Conservation (phyloP, 1,139 yeast genomes). For the Lipomyces yarrowii region DNA sequence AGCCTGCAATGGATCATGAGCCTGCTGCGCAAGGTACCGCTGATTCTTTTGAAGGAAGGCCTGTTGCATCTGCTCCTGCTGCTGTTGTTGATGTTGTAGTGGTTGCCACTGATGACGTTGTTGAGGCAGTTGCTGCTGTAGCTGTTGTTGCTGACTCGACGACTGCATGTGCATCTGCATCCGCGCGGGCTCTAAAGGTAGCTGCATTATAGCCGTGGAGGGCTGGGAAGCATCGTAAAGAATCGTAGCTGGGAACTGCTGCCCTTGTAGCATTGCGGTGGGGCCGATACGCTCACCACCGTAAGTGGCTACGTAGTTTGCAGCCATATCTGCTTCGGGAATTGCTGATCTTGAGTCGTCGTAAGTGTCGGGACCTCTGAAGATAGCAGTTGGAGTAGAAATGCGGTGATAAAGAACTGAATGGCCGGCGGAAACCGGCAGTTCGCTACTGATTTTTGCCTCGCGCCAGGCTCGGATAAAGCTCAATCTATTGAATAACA, state of each 20-base stretch:
- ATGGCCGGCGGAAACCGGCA: neutral
- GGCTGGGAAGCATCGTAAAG: neutral
- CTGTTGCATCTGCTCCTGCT: neutral
- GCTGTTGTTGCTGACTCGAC: slow-evolving; percentile 4
- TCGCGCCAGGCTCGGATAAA: neutral
- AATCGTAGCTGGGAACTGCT: neutral
- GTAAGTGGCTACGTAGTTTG: neutral
- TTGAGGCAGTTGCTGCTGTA: neutral
- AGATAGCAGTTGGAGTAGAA: neutral
- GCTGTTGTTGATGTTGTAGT: neutral
- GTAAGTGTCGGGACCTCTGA: neutral
- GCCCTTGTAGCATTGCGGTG: neutral
- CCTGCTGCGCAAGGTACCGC: slow-evolving; percentile 6
- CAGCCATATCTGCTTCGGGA: neutral
- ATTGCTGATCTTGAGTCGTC: neutral
- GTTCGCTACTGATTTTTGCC: neutral
- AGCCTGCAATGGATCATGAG: neutral
- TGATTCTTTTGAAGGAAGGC: neutral
- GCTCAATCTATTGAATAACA: neutral
- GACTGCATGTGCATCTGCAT: slow-evolving; percentile 9
- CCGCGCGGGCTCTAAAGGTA: slow-evolving; percentile 15
- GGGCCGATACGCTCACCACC: slow-evolving; percentile 1
- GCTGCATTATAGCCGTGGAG: neutral
- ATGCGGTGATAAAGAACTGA: neutral
- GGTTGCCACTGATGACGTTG: neutral